Percentiles rank a stretch among this genome's conserved stretches.
Evolutionary conservation across 352 stramenopile species (phyloP).

Genomic region (Aphanomyces cochlioides): DNA sequence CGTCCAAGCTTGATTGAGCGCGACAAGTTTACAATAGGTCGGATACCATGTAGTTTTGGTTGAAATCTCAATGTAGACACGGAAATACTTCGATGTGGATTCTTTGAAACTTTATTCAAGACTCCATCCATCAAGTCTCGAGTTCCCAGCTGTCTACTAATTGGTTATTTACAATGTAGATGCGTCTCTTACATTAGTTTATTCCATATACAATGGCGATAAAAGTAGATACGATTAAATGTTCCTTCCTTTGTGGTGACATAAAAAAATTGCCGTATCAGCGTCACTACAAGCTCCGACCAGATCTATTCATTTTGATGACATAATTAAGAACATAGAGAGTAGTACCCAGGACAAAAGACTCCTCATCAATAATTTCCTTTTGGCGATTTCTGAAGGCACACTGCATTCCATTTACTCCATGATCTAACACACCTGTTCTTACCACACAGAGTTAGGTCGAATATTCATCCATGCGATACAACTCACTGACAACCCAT

Average conservation of each 20-base stretch:
- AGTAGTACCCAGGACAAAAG: too few relatives aligned
- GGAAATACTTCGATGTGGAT: constrained; percentile 42
- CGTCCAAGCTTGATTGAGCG: neutral
- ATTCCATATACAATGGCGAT: constrained; percentile 63
- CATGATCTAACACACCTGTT: neutral
- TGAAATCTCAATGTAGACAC: constrained; percentile 54
- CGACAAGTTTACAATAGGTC: constrained; percentile 78
- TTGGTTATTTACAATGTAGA: constrained; percentile 17
- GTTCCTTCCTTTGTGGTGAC: constrained; percentile 66
- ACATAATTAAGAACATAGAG: neutral
- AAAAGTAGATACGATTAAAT: constrained; percentile 65
- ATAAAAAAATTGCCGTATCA: constrained; percentile 66
- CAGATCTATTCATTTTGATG: constrained; percentile 35
- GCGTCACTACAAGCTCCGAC: constrained; percentile 47
- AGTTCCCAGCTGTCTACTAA: neutral
- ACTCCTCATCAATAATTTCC: neutral
- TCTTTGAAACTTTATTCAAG: constrained; percentile 9
- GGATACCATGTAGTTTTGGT: constrained; percentile 60
- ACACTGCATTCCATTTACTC: neutral
- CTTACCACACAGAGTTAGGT: constrained; percentile 31
- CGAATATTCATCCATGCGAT: constrained; percentile 33
- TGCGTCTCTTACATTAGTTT: constrained; percentile 41
- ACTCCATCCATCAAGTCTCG: constrained; percentile 7
- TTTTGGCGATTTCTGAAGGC: neutral
- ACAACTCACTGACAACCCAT: constrained; percentile 32